These are phyloP conservation scores for Inga oerstediana DNA, from an alignment of 306 rosid species.

Conservation along the genomic window DNA sequence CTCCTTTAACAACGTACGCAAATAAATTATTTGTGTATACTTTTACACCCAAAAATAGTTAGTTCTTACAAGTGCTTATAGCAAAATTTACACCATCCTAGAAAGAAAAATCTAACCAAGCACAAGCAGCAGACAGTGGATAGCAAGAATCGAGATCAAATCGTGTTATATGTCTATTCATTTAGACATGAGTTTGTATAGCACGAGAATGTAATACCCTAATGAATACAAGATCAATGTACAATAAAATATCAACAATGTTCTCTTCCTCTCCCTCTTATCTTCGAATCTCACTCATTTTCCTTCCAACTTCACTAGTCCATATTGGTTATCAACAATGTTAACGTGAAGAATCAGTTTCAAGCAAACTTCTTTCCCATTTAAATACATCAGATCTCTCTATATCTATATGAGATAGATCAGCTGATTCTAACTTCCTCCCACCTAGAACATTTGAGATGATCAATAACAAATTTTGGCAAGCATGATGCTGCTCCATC, in stretches of 20 bases:
- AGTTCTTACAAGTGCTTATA: fast-evolving
- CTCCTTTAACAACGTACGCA: no score
- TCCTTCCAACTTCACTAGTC: no score
- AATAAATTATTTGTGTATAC: fast-evolving
- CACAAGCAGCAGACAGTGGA: not conserved
- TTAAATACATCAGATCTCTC: conserved; percentile 56
- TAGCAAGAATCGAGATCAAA: not conserved
- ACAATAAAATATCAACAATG: not conserved
- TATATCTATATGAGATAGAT: conserved; percentile 47
- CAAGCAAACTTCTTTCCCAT: conserved; percentile 66
- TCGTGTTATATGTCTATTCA: not conserved
- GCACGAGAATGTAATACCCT: not conserved
- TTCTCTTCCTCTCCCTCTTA: no score
- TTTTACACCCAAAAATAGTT: no score
- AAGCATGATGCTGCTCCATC: conserved; percentile 79
- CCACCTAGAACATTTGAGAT: conserved; percentile 57
- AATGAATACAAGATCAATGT: not conserved
- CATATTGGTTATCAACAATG: not conserved
- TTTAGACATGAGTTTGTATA: not conserved
- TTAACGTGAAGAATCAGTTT: not conserved
- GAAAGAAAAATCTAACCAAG: not conserved
- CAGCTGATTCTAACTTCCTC: conserved; percentile 46
- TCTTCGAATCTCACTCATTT: no score
- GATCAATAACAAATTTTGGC: conserved; percentile 57
- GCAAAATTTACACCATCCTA: no score